phyloP scores from a whole-genome alignment of 2,329 filamentous ascomycete genomes.

The Alternaria incomplexa region DNA sequence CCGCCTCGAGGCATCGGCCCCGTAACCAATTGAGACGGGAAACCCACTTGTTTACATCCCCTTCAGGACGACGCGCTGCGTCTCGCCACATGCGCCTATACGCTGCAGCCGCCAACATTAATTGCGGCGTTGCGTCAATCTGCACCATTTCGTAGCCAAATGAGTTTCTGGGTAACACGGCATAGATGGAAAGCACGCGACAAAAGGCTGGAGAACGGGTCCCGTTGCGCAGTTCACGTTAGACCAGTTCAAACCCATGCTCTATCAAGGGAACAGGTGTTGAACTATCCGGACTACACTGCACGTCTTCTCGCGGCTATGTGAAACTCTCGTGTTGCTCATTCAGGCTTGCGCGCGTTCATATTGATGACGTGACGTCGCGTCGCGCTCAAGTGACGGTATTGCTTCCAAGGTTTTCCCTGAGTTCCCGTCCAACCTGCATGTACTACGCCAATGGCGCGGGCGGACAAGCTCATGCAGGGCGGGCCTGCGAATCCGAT shows the following conservation, averaged over 20 bases:
- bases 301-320: neutral
- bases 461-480: neutral
- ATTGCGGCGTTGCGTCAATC: neutral
- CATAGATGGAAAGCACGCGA: neutral
- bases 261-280: neutral
- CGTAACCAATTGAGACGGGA: neutral
- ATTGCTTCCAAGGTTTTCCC: neutral
- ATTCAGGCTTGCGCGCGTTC: neutral
- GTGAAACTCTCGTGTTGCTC: neutral
- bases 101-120: constrained; percentile 9
- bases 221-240: neutral
- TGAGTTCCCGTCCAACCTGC: neutral
- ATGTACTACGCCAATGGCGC: neutral
- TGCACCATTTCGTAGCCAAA: neutral
- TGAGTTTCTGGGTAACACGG: neutral
- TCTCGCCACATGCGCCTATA: neutral
- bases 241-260: neutral
- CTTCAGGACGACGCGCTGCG: neutral
- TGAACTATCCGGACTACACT: neutral
- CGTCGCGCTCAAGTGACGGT: neutral
- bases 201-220: neutral
- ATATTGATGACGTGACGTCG: neutral
- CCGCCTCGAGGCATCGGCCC: neutral
- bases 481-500: neutral
- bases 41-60: constrained; percentile 1